Conservation (phyloP, 2,329 filamentous ascomycete genomes). For the Anisogramma anomala region DNA sequence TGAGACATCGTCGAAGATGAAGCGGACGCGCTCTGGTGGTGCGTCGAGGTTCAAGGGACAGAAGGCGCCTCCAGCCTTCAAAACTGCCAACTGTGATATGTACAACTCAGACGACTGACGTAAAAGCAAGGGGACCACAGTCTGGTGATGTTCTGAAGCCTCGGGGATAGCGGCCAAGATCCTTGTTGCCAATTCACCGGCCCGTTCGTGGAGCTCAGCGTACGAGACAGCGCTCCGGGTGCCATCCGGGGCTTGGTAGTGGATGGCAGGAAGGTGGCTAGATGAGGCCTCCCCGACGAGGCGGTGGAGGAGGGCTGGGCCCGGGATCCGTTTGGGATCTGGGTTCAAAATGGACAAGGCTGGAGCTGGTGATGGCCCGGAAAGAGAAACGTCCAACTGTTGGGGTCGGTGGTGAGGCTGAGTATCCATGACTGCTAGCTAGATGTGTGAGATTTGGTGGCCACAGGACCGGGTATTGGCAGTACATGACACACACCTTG, state of each 20-base stretch:
- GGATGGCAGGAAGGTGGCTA: constrained; percentile 42
- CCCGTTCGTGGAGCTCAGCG: constrained; percentile 39
- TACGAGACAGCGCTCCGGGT: constrained; percentile 45
- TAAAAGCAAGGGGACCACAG: constrained; percentile 63
- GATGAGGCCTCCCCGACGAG: constrained; percentile 39
- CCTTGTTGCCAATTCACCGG: constrained; percentile 5
- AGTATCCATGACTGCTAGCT: constrained; percentile 1
- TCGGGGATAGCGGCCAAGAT: constrained; percentile 2
- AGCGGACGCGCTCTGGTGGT: constrained; percentile 63
- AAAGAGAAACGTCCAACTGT: constrained; percentile 1
- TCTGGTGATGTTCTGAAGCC: constrained; percentile 19
- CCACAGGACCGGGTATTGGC: background rate
- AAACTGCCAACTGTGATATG: constrained; percentile 60
- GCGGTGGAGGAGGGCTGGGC: constrained; percentile 39
- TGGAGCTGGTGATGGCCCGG: background rate
- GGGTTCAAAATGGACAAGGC: constrained; percentile 37
- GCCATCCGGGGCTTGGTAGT: constrained; percentile 45
- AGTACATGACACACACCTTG: background rate
- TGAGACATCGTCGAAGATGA: constrained; percentile 67
- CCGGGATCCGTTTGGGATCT: constrained; percentile 27
- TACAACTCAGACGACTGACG: constrained; percentile 71
- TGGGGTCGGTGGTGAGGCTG: constrained; percentile 3
- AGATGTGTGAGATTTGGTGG: background rate
- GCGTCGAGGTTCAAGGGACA: constrained; percentile 73
- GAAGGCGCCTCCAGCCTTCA: constrained; percentile 75